Conservation (phyloP, 192 early-diverging fungal species). For the Ambispora gerdemannii region DNA sequence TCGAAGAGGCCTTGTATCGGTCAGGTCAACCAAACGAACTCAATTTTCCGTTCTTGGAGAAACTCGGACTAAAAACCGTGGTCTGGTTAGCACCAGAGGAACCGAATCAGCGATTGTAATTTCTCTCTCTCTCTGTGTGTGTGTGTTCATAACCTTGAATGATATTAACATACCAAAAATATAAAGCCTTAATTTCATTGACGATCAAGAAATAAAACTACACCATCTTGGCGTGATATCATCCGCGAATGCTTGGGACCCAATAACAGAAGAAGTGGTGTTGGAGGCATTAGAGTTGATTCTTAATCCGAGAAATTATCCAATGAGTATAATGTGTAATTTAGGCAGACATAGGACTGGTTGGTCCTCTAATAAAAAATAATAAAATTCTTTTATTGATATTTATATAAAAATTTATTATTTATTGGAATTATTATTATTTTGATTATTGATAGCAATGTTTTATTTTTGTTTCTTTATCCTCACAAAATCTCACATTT, state of each 20-base stretch:
- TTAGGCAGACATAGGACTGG: conserved; percentile 95
- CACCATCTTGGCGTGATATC: conserved; percentile 86
- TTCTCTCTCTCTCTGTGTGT: too few relatives aligned
- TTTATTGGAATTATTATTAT: too few relatives aligned
- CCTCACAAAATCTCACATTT: too few relatives aligned
- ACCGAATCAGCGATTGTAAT: conserved; percentile 89
- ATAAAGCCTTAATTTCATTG: conserved; percentile 85
- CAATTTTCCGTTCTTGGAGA: conserved; percentile 98
- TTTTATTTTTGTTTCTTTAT: too few relatives aligned
- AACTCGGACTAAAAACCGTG: conserved; percentile 89
- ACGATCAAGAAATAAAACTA: conserved; percentile 95
- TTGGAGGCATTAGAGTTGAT: conserved; percentile 85
- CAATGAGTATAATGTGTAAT: conserved; percentile 98
- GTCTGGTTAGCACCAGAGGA: conserved; percentile 97
- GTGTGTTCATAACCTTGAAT: too few relatives aligned
- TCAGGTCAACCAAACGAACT: conserved; percentile 98
- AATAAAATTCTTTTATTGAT: not conserved
- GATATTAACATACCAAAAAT: not conserved
- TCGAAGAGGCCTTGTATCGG: conserved; percentile 95
- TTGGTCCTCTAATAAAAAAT: conserved; percentile 26
- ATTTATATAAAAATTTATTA: not conserved
- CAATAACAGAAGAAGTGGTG: conserved; percentile 96
- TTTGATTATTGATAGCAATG: too few relatives aligned
- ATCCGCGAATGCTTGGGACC: conserved; percentile 91
- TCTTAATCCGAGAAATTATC: conserved; percentile 84